phyloP scores from a whole-genome alignment of 139 green algal genomes.

The Penium margaritaceum region DNA sequence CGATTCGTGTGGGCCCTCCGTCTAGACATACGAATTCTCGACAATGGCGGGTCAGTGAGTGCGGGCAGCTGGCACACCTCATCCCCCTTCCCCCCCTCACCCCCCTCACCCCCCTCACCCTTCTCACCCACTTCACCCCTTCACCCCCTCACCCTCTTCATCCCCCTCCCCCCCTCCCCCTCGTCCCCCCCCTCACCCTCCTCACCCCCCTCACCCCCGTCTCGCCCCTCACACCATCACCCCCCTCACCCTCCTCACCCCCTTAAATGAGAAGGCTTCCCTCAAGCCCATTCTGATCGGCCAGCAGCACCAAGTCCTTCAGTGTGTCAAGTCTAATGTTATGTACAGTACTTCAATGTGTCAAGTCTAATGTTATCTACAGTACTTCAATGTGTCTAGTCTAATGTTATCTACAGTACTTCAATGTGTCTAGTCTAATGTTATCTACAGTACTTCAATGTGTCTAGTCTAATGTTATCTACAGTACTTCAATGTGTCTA shows the following conservation, averaged over 20 bases:
- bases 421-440: no score
- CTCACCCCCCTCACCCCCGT: not conserved
- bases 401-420: no score
- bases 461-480: no score
- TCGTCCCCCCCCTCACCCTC: not conserved
- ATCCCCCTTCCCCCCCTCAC: not conserved
- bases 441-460: no score
- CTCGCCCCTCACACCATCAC: not conserved
- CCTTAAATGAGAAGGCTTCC: no score
- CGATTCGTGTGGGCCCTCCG: conserved; percentile 65
- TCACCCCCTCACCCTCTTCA: not conserved
- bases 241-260: not conserved
- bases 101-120: not conserved
- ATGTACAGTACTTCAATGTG: no score
- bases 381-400: no score
- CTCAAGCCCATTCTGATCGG: no score
- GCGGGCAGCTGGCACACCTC: not conserved
- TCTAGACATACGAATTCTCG: conserved; percentile 68
- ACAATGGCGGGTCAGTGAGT: conserved; percentile 38
- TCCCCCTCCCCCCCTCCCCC: not conserved
- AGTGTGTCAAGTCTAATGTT: no score
- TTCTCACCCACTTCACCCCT: not conserved
- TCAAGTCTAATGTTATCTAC: no score
- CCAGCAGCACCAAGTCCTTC: no score
- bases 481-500: no score